These are phyloP conservation scores for Serendipita sp. DNA, from an alignment of 768 basidiomycete genomes.

Conservation along the genomic window DNA sequence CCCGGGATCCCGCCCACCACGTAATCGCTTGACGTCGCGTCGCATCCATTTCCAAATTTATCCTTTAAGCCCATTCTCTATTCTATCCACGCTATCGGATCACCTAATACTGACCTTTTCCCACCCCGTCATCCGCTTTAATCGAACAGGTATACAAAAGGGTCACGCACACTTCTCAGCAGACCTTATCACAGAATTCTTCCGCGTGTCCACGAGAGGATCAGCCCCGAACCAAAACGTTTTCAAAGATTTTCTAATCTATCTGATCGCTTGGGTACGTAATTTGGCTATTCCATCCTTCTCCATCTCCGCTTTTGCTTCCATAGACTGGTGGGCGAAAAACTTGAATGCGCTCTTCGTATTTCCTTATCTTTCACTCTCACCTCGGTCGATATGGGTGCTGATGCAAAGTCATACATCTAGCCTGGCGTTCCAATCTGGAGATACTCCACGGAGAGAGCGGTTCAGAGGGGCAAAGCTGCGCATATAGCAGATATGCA, in stretches of 20 bases:
- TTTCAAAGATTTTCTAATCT: constrained; percentile 36
- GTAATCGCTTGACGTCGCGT: background rate
- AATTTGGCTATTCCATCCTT: background rate
- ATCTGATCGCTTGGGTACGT: constrained; percentile 28
- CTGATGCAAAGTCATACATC: background rate
- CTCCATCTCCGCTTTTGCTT: background rate
- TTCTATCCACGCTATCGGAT: background rate
- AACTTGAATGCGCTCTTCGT: background rate
- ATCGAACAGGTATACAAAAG: constrained; percentile 39
- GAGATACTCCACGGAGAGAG: constrained; percentile 17
- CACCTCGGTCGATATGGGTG: background rate
- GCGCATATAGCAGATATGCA: background rate
- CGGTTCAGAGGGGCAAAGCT: constrained; percentile 6
- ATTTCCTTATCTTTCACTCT: background rate
- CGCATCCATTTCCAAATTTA: background rate
- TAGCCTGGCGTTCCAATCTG: constrained; percentile 20
- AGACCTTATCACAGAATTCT: constrained; percentile 49
- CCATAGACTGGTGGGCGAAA: constrained; percentile 7
- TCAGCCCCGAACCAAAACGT: constrained; percentile 41
- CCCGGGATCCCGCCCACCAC: background rate
- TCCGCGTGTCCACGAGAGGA: constrained; percentile 53
- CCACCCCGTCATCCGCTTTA: background rate
- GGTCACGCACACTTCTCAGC: constrained; percentile 61
- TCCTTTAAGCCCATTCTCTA: background rate
- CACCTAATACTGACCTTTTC: background rate